Evolutionary conservation across 2,329 filamentous ascomycete species (phyloP).

Genomic region (Colletotrichum theobromicola): DNA sequence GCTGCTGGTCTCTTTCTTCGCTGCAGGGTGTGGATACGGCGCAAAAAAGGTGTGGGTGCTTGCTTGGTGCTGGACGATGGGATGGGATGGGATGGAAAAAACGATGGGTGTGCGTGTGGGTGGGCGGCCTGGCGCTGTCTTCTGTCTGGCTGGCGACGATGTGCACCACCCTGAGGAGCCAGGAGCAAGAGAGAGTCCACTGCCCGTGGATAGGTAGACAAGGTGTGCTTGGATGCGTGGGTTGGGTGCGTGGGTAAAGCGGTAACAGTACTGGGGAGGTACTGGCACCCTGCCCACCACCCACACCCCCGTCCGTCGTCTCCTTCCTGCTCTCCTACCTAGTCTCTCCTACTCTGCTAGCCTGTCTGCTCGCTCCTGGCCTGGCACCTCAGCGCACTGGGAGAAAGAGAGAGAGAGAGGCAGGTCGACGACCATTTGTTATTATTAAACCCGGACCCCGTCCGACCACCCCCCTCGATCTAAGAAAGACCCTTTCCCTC

Average conservation of each 20-base stretch:
- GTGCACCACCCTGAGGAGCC: not conserved
- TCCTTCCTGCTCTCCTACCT: not conserved
- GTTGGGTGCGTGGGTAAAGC: slow-evolving; percentile 4
- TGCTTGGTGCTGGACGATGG: not conserved
- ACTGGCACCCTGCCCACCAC: not conserved
- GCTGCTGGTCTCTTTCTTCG: slow-evolving; percentile 7
- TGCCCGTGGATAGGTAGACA: not conserved
- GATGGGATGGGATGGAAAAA: not conserved
- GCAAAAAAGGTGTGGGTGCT: not conserved
- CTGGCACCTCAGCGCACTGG: not conserved
- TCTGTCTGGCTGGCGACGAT: not conserved
- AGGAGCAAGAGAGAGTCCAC: not conserved
- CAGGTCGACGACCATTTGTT: slow-evolving; percentile 22
- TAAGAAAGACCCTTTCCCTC: slow-evolving; percentile 20
- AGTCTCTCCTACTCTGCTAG: not conserved
- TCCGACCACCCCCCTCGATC: slow-evolving; percentile 26
- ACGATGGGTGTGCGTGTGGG: not conserved
- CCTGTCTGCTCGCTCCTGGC: not conserved
- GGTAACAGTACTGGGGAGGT: not conserved
- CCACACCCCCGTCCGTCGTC: not conserved
- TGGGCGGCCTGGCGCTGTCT: not conserved
- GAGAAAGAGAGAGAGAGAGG: not conserved
- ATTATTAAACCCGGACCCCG: slow-evolving; percentile 28
- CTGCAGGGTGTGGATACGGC: slow-evolving; percentile 8
- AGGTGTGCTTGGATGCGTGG: not conserved